These are phyloP conservation scores for Leishmania turanica DNA, from an alignment of 208 protist species.

Conservation along the genomic window DNA sequence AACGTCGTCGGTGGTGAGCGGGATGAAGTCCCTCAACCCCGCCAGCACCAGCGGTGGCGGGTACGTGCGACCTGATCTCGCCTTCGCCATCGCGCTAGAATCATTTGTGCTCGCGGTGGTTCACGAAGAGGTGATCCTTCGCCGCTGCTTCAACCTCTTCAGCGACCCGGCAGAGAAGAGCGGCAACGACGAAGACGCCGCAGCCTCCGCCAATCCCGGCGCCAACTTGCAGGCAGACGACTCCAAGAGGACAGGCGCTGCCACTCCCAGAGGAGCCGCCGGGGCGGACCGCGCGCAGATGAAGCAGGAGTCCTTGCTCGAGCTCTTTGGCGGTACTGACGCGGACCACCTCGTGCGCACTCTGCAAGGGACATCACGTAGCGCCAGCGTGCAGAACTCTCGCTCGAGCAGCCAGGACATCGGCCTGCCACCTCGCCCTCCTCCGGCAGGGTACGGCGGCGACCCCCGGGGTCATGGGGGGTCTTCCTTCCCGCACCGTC, in stretches of 20 bases:
- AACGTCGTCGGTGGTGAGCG: slow-evolving; percentile 37
- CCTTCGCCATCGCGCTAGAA: slow-evolving; percentile 80
- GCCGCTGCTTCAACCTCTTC: slow-evolving; percentile 64
- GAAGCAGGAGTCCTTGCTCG: slow-evolving; percentile 64
- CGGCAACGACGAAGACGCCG: slow-evolving; percentile 8
- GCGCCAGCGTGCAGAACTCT: slow-evolving; percentile 21
- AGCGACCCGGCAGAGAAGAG: slow-evolving; percentile 4
- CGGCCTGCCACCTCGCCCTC: slow-evolving; percentile 29
- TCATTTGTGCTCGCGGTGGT: slow-evolving; percentile 57
- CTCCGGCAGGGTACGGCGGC: slow-evolving; percentile 17
- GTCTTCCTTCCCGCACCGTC: slow-evolving; percentile 23
- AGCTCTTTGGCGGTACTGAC: slow-evolving; percentile 74
- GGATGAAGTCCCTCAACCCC: slow-evolving; percentile 35
- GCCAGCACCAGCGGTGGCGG: slow-evolving; percentile 36
- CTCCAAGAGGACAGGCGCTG: background rate
- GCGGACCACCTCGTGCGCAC: slow-evolving; percentile 19
- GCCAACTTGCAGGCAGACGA: background rate
- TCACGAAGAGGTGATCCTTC: slow-evolving; percentile 72
- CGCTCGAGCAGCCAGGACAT: slow-evolving; percentile 36
- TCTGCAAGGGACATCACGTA: slow-evolving; percentile 26
- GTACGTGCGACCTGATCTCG: slow-evolving; percentile 73
- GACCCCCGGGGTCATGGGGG: slow-evolving; percentile 2
- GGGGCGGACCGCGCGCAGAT: slow-evolving; percentile 30
- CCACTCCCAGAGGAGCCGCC: background rate
- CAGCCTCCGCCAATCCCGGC: background rate